These are phyloP conservation scores for Yamadazyma trypodendri DNA, from an alignment of 1,139 yeast genomes.

Conservation along the genomic window DNA sequence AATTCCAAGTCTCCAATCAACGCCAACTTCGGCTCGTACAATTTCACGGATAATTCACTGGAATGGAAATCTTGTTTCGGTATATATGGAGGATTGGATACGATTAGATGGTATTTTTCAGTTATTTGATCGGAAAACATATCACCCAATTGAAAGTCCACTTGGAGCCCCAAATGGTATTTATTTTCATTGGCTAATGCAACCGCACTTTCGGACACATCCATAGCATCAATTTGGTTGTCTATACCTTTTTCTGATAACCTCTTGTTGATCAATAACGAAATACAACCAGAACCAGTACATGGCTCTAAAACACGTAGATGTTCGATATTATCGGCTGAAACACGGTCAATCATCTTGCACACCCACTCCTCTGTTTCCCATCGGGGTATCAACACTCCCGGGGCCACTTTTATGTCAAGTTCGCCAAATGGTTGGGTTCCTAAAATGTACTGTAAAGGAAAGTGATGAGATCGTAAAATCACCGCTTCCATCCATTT, in stretches of 20 bases:
- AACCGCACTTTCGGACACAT: constrained; percentile 57
- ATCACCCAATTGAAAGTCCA: constrained; percentile 24
- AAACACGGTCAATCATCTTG: constrained; percentile 17
- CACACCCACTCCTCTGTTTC: constrained; percentile 92
- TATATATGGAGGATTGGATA: constrained; percentile 91
- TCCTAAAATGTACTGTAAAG: constrained; percentile 81
- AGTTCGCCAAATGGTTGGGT: constrained; percentile 83
- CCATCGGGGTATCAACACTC: constrained; percentile 88
- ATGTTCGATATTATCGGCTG: constrained; percentile 2
- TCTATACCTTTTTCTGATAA: constrained; percentile 19
- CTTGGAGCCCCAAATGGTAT: constrained; percentile 11
- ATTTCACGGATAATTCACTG: constrained; percentile 58
- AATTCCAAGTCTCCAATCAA: constrained; percentile 74
- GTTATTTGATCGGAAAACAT: constrained; percentile 19
- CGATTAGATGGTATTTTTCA: constrained; percentile 47
- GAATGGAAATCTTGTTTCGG: constrained; percentile 45
- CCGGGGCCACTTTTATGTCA: constrained; percentile 55
- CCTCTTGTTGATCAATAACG: constrained; percentile 47
- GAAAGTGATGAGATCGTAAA: constrained; percentile 49
- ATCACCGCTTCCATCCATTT: constrained; percentile 36
- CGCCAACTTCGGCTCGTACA: constrained; percentile 76
- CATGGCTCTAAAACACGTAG: constrained; percentile 66
- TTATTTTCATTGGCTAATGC: constrained; percentile 49
- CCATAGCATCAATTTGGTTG: constrained; percentile 34
- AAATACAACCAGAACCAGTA: constrained; percentile 89